phyloP scores from a whole-genome alignment of 768 basidiomycete species.

The Basidioascus undulatus region DNA sequence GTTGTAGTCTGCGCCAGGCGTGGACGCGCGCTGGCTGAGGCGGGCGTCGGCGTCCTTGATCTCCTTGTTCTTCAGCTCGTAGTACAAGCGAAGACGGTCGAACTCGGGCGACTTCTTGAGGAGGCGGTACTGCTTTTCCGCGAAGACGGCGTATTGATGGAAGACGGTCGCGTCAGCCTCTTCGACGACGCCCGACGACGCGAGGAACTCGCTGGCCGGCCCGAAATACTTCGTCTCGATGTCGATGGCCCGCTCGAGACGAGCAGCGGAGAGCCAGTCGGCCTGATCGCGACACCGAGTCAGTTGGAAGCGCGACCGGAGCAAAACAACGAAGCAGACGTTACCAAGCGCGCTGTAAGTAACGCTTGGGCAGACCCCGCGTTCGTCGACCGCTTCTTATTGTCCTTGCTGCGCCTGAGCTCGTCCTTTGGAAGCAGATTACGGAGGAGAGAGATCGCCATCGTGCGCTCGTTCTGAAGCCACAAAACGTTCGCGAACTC shows the following conservation, averaged over 20 bases:
- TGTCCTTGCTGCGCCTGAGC: not conserved
- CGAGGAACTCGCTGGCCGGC: conserved; percentile 26
- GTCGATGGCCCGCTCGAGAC: conserved; percentile 46
- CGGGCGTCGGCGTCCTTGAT: conserved; percentile 23
- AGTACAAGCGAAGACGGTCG: conserved; percentile 41
- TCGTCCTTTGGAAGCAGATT: no score
- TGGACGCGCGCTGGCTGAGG: conserved; percentile 8
- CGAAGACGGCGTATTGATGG: conserved; percentile 65
- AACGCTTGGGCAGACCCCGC: not conserved
- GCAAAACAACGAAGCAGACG: conserved; percentile 30
- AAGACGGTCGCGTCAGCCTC: conserved; percentile 25
- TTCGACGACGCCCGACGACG: conserved; percentile 4
- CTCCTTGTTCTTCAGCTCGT: conserved; percentile 46
- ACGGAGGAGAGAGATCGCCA: conserved; percentile 56
- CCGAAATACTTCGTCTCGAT: conserved; percentile 50
- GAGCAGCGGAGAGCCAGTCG: conserved; percentile 70
- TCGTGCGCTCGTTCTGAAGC: conserved; percentile 57
- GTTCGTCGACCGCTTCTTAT: not conserved
- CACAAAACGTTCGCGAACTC: conserved; percentile 83
- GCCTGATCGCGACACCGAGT: no score
- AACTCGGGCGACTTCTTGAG: conserved; percentile 45
- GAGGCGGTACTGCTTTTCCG: conserved; percentile 61
- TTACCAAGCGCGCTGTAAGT: conserved; percentile 23
- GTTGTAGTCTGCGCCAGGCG: conserved; percentile 9
- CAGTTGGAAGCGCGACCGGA: no score